phyloP scores from a whole-genome alignment of 495 filamentous ascomycete genomes.

The Penicillium macrosclerotiorum region DNA sequence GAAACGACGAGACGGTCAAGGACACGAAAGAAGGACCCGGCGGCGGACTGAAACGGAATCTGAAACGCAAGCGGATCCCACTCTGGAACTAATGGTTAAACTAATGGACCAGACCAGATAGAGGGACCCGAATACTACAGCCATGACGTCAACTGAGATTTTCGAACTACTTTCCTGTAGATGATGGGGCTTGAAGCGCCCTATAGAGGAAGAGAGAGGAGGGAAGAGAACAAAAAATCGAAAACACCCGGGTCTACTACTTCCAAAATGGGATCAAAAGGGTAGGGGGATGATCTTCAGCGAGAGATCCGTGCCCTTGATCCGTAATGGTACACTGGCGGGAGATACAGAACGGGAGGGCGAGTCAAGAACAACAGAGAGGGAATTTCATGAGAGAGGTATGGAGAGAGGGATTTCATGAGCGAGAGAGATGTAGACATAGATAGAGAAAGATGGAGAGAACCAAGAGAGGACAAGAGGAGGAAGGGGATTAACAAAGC shows the following conservation, averaged over 20 bases:
- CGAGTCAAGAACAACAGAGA: conserved; percentile 2
- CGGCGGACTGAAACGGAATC: too few relatives aligned
- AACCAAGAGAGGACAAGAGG: background rate
- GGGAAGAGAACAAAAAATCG: conserved; percentile 1
- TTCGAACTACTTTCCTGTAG: too few relatives aligned
- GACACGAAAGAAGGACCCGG: too few relatives aligned
- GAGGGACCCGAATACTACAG: too few relatives aligned
- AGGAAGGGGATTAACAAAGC: too few relatives aligned
- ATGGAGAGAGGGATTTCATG: background rate
- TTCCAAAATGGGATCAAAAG: too few relatives aligned
- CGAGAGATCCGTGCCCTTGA: conserved; percentile 1
- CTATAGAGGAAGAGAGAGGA: background rate
- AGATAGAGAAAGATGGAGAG: background rate
- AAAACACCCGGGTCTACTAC: conserved; percentile 2
- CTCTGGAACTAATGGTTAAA: too few relatives aligned
- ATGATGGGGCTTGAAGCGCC: conserved; percentile 1
- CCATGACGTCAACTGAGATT: too few relatives aligned
- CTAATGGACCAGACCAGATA: too few relatives aligned
- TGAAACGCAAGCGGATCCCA: too few relatives aligned
- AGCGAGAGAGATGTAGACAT: background rate
- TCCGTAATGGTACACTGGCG: conserved; percentile 24
- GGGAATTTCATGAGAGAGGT: background rate
- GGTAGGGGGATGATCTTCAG: background rate
- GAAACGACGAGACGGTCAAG: too few relatives aligned
- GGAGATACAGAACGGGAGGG: conserved; percentile 4